Evolutionary conservation across 495 filamentous ascomycete genomes (phyloP), one percentile per base, ranked within the genome.

Genomic region (Penicillium angulare): DNA sequence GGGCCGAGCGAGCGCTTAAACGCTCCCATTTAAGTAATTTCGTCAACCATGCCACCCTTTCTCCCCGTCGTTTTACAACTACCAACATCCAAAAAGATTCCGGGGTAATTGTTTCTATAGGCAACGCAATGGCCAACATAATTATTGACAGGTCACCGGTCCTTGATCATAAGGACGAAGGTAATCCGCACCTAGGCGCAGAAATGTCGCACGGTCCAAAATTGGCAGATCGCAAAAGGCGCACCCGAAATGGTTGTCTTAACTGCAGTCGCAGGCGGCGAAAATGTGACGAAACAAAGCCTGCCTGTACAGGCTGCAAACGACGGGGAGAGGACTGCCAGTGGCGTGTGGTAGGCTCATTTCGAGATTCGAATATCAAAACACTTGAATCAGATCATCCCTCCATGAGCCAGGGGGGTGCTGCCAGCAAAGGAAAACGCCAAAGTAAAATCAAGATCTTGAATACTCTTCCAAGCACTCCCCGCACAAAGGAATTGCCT

Each of bases 271-370:
- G 60, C 13, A 55, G 63, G 5, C 51, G 65, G 22, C 55, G 64
- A 40, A 68, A 70, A 59, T 70, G 64, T 40, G 65, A 70, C 23
- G 64, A 70, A 48, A 40, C 34, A 5, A 70, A 66, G 43, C 67
- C 67, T 8, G 49, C 50, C 3, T 70, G 67, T 35, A 61, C 56
- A 5, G 60, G 61, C 39, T 70, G 67, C 47, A 64, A 64, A 35
- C 63, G 59, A 0, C 63, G 61, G 3, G 60, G 60, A 3, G 67
- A 70, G 5, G 48, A 50, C 15, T 70, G 67, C 35, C 60, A 65
- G 49, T 67, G 64, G 67, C 62, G 64, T 5, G 43, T 61, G 44
- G 53, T 65, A n/a, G 64, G 65, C n/a, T 58, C 67, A 5, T 70
- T 70, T 43, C 62, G 67, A 6, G 62, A 67, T 48, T 53, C 65